phyloP scores from a whole-genome alignment of 164 flowering plant species.

The Macadamia tetraphylla region DNA sequence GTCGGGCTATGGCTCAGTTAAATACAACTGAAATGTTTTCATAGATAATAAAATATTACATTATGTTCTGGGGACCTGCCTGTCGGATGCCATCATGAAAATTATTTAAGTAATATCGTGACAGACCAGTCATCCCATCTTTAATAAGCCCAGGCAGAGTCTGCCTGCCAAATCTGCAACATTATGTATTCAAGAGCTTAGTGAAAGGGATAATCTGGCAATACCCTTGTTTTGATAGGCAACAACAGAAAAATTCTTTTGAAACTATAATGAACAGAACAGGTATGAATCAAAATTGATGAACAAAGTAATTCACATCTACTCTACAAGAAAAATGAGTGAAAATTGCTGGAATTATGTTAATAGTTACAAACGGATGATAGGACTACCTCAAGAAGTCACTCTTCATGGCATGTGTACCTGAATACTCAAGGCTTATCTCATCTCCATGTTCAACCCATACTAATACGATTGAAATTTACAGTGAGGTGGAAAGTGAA shows the following conservation, averaged over 20 bases:
- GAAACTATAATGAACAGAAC: too few species aligned
- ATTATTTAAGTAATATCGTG: conserved; percentile 87
- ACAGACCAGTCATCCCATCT: conserved; percentile 91
- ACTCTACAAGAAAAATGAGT: too few species aligned
- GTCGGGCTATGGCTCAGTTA: not conserved
- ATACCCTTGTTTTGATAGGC: not conserved
- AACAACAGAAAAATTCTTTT: too few species aligned
- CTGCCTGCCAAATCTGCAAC: conserved; percentile 82
- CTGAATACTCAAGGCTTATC: conserved; percentile 89
- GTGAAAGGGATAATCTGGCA: not conserved
- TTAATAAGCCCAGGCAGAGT: conserved; percentile 68
- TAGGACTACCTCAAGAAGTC: conserved; percentile 71
- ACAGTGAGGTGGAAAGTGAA: conserved; percentile 7
- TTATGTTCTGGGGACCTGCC: conserved; percentile 33
- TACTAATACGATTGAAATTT: conserved; percentile 32
- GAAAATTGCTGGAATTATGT: not conserved
- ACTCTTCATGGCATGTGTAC: conserved; percentile 85
- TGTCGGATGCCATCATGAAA: conserved; percentile 91
- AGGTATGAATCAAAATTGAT: too few species aligned
- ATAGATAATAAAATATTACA: not conserved
- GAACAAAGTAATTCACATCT: too few species aligned
- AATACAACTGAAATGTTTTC: not conserved
- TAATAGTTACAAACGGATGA: not conserved
- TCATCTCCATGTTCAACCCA: conserved; percentile 98
- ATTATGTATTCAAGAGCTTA: conserved; percentile 4